A percentile compares a stretch with the other conserved stretches of the same genome.
phyloP scores from a whole-genome alignment of 1,284 basidiomycete species.

The Microbotryum saponariae region DNA sequence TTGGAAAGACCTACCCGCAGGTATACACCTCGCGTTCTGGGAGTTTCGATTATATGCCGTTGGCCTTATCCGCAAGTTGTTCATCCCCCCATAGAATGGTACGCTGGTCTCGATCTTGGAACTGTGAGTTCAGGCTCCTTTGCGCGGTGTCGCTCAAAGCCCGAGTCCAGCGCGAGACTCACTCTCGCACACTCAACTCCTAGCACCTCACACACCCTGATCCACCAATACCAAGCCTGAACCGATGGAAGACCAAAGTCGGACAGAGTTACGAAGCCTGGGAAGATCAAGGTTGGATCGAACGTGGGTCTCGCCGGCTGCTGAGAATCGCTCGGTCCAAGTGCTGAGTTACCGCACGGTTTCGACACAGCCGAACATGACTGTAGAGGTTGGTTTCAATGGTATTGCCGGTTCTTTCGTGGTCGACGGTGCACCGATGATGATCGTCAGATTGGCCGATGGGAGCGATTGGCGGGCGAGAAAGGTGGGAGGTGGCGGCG shows the following conservation, averaged over 20 bases:
- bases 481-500: conserved; percentile 17
- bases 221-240: conserved; percentile 9
- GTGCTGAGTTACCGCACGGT: no score
- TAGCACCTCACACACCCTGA: conserved; percentile 23
- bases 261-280: conserved; percentile 25
- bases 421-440: conserved; percentile 17
- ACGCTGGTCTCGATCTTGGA: conserved; percentile 12
- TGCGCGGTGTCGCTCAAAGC: no score
- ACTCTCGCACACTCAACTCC: neutral
- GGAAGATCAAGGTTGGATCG: conserved; percentile 26
- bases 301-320: neutral
- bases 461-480: conserved; percentile 20
- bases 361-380: conserved; percentile 11
- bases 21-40: neutral
- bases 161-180: neutral
- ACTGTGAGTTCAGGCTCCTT: conserved; percentile 6
- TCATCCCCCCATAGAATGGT: conserved; percentile 7
- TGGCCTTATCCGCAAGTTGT: neutral
- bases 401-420: conserved; percentile 21
- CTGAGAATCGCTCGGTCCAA: neutral
- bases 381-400: conserved; percentile 25
- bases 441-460: conserved; percentile 18
- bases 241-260: conserved; percentile 19
- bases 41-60: neutral
- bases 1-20: conserved; percentile 19